A percentile compares a stretch with the other conserved stretches of the same genome.
Conservation (phyloP, 2,329 filamentous ascomycete species). For the Fusarium sp. region DNA sequence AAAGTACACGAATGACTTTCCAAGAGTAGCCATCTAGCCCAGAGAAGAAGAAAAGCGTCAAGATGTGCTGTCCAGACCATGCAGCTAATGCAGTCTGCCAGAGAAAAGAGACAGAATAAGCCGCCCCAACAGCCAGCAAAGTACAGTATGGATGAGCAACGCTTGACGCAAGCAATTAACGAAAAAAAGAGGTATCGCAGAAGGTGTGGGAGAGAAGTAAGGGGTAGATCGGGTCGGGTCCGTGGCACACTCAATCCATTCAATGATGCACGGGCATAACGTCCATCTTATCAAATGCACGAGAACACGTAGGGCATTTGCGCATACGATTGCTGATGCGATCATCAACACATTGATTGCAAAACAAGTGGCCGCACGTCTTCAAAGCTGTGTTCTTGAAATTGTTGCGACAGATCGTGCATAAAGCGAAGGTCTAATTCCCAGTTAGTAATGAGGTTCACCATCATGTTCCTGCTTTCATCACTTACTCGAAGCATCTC, state of each 20-base stretch:
- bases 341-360: constrained; percentile 89
- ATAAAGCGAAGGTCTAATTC: constrained; percentile 67
- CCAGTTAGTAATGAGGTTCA: constrained; percentile 40
- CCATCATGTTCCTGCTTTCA: not conserved
- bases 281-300: constrained; percentile 91
- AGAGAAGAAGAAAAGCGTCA: constrained; percentile 47
- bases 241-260: constrained; percentile 11
- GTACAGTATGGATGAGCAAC: constrained; percentile 34
- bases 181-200: constrained; percentile 45
- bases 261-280: constrained; percentile 78
- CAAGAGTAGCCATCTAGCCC: constrained; percentile 49
- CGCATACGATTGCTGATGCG: constrained; percentile 89
- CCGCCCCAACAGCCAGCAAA: constrained; percentile 27
- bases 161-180: constrained; percentile 47
- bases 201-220: constrained; percentile 29
- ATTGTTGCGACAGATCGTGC: constrained; percentile 90
- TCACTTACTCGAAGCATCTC: constrained; percentile 85
- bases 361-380: constrained; percentile 95
- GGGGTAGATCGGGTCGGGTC: constrained; percentile 22
- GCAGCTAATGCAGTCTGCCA: constrained; percentile 14
- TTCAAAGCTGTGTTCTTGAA: constrained; percentile 96
- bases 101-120: constrained; percentile 7
- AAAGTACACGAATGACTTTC: constrained; percentile 51
- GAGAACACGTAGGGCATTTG: constrained; percentile 95
- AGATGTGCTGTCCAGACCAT: constrained; percentile 38